Conservation (phyloP, 176 grass and related monocot genomes). For the Triticum dicoccoides region DNA sequence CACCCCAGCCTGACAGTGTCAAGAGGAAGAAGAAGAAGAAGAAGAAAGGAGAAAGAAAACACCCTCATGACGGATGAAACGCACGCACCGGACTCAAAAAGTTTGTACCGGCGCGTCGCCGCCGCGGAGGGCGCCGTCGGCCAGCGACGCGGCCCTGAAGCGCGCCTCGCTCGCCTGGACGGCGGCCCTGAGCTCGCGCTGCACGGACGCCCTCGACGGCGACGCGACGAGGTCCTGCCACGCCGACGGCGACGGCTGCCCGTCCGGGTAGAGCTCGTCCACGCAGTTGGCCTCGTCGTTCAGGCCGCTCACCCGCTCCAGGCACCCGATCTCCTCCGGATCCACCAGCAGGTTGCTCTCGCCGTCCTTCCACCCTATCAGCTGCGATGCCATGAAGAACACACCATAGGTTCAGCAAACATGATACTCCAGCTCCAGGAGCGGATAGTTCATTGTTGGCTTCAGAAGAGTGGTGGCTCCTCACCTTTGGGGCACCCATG, state of each 20-base stretch:
- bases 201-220: constrained; percentile 30
- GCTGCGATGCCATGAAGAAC: constrained; percentile 36
- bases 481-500: constrained; percentile 64
- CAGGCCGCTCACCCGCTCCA: constrained; percentile 52
- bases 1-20: neutral
- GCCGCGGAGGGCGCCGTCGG: neutral
- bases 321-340: constrained; percentile 48
- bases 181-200: constrained; percentile 59
- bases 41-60: neutral
- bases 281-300: constrained; percentile 67
- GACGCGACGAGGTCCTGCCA: constrained; percentile 53
- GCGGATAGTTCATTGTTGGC: too few relatives aligned
- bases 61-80: too few relatives aligned
- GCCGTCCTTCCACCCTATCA: constrained; percentile 86
- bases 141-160: constrained; percentile 22
- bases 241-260: constrained; percentile 17
- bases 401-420: too few relatives aligned
- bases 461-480: neutral
- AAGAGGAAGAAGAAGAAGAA: neutral
- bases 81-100: neutral
- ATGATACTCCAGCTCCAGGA: too few relatives aligned
- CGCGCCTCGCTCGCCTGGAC: constrained; percentile 48
- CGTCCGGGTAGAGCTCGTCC: constrained; percentile 56
- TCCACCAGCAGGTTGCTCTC: constrained; percentile 64
- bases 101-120: neutral